phyloP scores from a whole-genome alignment of 2,329 filamentous ascomycete genomes.

The Phaeosphaeriaceae sp. region DNA sequence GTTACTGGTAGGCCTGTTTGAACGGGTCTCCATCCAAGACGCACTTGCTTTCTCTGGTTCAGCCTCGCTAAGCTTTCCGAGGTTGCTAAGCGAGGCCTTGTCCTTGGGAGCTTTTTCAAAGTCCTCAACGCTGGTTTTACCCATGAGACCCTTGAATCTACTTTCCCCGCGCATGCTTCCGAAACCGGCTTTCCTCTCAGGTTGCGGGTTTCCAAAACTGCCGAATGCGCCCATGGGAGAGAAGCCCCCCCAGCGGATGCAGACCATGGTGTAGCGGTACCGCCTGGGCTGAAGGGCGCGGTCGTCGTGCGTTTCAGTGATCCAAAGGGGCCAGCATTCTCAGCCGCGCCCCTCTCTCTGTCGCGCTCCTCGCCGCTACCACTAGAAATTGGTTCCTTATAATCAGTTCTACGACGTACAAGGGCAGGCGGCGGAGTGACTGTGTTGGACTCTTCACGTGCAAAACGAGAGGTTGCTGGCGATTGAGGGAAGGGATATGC shows the following conservation, averaged over 20 bases:
- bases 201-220: constrained; percentile 70
- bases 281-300: constrained; percentile 59
- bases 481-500: constrained; percentile 65
- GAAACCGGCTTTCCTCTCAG: constrained; percentile 74
- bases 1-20: constrained; percentile 58
- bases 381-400: constrained; percentile 57
- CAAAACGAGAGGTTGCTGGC: constrained; percentile 66
- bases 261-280: constrained; percentile 63
- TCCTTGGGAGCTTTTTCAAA: constrained; percentile 59
- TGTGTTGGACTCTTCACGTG: constrained; percentile 68
- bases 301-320: constrained; percentile 64
- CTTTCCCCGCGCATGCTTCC: constrained; percentile 76
- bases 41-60: constrained; percentile 56
- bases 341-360: constrained; percentile 52
- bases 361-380: constrained; percentile 58
- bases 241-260: constrained; percentile 67
- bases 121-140: constrained; percentile 76
- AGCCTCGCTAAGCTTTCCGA: constrained; percentile 61
- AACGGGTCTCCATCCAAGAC: constrained; percentile 58
- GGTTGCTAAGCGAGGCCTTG: constrained; percentile 60
- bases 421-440: constrained; percentile 66
- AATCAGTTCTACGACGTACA: constrained; percentile 67
- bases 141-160: constrained; percentile 83
- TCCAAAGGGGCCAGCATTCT: constrained; percentile 56
- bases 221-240: constrained; percentile 86